Conservation (phyloP, 768 basidiomycete species). For the Boletales sp. region DNA sequence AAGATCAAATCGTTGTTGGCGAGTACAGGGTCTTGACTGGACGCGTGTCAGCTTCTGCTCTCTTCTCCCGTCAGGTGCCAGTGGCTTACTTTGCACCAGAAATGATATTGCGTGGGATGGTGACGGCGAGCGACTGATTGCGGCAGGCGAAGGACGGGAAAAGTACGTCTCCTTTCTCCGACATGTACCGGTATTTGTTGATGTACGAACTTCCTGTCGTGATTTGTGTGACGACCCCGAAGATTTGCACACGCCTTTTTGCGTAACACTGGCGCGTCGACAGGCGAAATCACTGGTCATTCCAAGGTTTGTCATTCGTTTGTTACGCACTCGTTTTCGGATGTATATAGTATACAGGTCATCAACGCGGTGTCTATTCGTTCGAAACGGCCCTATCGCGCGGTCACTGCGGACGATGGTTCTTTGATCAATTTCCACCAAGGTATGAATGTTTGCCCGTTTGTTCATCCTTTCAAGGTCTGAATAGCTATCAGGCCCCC, state of each 20-base stretch:
- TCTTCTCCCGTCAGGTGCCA: background rate
- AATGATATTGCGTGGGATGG: conserved; percentile 97
- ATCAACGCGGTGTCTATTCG: conserved; percentile 90
- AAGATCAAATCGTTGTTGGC: conserved; percentile 77
- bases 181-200: background rate
- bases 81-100: conserved; percentile 36
- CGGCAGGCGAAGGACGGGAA: conserved; percentile 88
- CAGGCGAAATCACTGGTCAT: conserved; percentile 88
- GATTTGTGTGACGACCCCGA: background rate
- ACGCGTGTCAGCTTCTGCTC: conserved; percentile 47
- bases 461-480: background rate
- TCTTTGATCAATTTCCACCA: conserved; percentile 77
- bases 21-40: conserved; percentile 77
- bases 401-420: conserved; percentile 87
- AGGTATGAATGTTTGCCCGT: conserved; percentile 38
- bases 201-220: background rate
- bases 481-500: conserved; percentile 48
- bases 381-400: conserved; percentile 85
- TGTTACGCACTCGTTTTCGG: background rate
- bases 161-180: conserved; percentile 44
- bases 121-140: conserved; percentile 94
- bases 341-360: conserved; percentile 37
- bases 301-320: conserved; percentile 56
- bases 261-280: conserved; percentile 78
- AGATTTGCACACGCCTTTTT: conserved; percentile 85